Conservation (phyloP, 108 stramenopile genomes). For the Epipyxis sp. region DNA sequence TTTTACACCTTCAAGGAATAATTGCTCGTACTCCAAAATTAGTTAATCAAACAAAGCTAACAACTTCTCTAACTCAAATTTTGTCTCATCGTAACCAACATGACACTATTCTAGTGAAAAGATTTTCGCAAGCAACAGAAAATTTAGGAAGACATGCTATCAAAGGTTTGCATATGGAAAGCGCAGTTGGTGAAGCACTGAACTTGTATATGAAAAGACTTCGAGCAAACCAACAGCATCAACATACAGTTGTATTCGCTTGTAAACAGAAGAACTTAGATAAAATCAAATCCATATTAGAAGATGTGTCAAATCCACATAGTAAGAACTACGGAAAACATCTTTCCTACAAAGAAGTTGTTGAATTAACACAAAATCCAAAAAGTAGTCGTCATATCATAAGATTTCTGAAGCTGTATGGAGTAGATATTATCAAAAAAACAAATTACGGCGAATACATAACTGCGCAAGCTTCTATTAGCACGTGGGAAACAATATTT, state of each 20-base stretch:
- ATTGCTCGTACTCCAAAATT: too few species aligned
- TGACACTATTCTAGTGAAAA: too few species aligned
- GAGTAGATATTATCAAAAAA: background rate
- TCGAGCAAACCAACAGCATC: too few species aligned
- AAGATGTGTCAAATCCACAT: background rate
- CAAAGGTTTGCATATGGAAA: too few species aligned
- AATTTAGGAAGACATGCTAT: too few species aligned
- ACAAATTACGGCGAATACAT: background rate
- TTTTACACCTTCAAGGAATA: too few species aligned
- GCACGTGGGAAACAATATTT: background rate
- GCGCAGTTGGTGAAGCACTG: too few species aligned
- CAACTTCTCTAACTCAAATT: too few species aligned
- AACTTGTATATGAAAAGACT: too few species aligned
- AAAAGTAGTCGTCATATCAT: background rate
- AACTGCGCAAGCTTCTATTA: background rate
- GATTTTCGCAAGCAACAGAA: too few species aligned
- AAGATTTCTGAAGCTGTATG: background rate
- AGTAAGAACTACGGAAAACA: background rate
- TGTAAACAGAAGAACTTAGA: background rate
- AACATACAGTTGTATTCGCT: background rate
- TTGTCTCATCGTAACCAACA: too few species aligned
- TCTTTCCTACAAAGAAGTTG: background rate
- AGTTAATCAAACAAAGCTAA: too few species aligned
- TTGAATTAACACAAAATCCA: background rate
- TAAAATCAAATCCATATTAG: background rate